Evolutionary conservation across 176 grass and related monocot species (phyloP).

Genomic region (Urochloa ruziziensis): DNA sequence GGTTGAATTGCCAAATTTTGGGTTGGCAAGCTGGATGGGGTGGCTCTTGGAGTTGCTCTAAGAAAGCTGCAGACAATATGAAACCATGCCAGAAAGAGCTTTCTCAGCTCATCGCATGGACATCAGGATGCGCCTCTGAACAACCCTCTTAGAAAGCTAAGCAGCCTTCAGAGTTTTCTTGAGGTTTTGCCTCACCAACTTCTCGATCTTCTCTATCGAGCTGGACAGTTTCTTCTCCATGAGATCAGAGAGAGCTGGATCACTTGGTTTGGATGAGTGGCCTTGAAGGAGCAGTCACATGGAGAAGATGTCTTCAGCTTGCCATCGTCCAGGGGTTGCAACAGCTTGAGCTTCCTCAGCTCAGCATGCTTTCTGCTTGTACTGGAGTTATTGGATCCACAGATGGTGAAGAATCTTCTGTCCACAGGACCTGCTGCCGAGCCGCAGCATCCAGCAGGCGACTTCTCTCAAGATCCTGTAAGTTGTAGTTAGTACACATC

Average conservation of each 20-base stretch:
- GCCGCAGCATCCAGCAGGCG: constrained; percentile 36
- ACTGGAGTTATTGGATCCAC: constrained; percentile 27
- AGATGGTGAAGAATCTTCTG: constrained; percentile 26
- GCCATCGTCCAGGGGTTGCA: constrained; percentile 10
- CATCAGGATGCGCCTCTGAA: constrained; percentile 55
- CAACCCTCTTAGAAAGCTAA: constrained; percentile 47
- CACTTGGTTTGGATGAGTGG: constrained; percentile 26
- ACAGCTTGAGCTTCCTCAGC: constrained; percentile 29
- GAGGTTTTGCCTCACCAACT: constrained; percentile 47
- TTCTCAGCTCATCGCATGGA: constrained; percentile 61
- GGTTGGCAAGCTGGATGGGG: no score
- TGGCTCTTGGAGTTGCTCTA: no score
- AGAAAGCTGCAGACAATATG: constrained; percentile 33
- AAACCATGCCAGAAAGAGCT: constrained; percentile 7
- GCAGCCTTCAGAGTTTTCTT: constrained; percentile 44
- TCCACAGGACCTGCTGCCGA: constrained; percentile 43
- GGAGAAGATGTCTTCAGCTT: constrained; percentile 29
- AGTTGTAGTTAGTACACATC: not conserved
- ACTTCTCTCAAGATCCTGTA: constrained; percentile 58
- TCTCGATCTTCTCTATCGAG: constrained; percentile 75
- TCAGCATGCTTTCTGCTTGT: constrained; percentile 24
- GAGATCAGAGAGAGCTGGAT: constrained; percentile 8
- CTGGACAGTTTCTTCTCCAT: constrained; percentile 58
- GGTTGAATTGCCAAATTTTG: no score
- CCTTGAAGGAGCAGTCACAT: constrained; percentile 33